Base-by-base conservation (phyloP, 2,329 filamentous ascomycete genomes). In the Teratosphaeria gauchensis region DNA sequence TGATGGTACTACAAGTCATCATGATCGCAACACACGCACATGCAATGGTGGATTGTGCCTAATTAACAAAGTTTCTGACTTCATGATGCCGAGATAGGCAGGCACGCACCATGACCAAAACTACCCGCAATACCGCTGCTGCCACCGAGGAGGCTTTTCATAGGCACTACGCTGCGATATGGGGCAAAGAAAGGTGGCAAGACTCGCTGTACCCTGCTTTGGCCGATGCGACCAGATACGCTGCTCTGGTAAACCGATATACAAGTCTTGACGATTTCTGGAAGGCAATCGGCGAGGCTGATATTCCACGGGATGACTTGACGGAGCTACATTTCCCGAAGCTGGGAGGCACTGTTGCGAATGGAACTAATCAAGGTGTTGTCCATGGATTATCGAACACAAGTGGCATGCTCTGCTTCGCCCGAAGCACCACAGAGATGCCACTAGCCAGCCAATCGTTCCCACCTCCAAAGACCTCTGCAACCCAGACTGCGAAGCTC, bases 221-320 rank as follows among this genome's bases (percentile, higher is more conserved):
- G 7, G 57, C 63, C 9, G 53, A 59, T 31, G 59, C 63, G 1
- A 66, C 65, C 1, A 60, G 68, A 55, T 65, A 70, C 48, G 64
- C 66, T 28, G 65, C 62, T 21, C 59, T 71, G 9, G 61, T 68
- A 28, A 71, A 71, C 48, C 64, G 64, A 28, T 70, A 69, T 55
- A 63, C 65, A 14, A 58, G 63, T 0, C 16, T 62, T 38, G 31
- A 58, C 12, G 58, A 61, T 21, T 61, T 61, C 38, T 54, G 60
- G 31, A 32, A 60, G n/a, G 24, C 53, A 3, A 61, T 68, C 16
- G 55, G 62, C 21, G 56, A 57, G 51, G 46, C 57, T 2, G 56
- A 60, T 19, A 52, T 57, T 28, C 24, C 38, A 31, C 21, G 12
- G 8, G 38, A 57, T 14, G 55, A 54, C 19, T 19, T 59, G 46